A percentile compares a stretch with the other conserved stretches of the same genome.
These are phyloP conservation scores for Blastocystis hominis DNA, from an alignment of 352 stramenopile species.

Conservation along the genomic window DNA sequence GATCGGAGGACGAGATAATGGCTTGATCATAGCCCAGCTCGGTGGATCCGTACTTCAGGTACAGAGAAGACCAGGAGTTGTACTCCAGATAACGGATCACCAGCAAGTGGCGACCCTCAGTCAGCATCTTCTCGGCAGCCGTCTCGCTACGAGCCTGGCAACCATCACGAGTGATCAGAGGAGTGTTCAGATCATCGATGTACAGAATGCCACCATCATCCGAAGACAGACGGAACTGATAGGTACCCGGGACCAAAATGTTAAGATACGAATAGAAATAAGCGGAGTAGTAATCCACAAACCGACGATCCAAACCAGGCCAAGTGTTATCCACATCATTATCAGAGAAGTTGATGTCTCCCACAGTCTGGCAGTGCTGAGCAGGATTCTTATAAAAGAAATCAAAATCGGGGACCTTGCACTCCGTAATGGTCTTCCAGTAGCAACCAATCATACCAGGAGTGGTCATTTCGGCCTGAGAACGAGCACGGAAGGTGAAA, in stretches of 20 bases:
- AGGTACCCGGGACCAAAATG: background rate
- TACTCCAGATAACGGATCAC: slow-evolving; percentile 51
- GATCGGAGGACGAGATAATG: background rate
- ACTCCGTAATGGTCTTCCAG: slow-evolving; percentile 46
- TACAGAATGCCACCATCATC: slow-evolving; percentile 49
- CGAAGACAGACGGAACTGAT: slow-evolving; percentile 45
- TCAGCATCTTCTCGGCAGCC: background rate
- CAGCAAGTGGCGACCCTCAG: slow-evolving; percentile 13
- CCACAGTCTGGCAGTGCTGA: slow-evolving; percentile 27
- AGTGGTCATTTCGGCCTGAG: slow-evolving; percentile 22
- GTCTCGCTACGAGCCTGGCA: background rate
- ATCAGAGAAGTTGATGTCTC: slow-evolving; percentile 40
- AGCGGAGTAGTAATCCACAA: slow-evolving; percentile 53
- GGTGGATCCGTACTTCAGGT: slow-evolving; percentile 11
- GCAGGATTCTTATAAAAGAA: slow-evolving; percentile 56
- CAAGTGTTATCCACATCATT: slow-evolving; percentile 52
- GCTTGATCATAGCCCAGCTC: background rate
- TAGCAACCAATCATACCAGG: slow-evolving; percentile 39
- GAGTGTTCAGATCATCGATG: slow-evolving; percentile 20
- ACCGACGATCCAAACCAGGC: slow-evolving; percentile 52
- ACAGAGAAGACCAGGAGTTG: slow-evolving; percentile 31
- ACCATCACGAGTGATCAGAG: slow-evolving; percentile 26
- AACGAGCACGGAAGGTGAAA: slow-evolving; percentile 33
- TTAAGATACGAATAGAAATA: slow-evolving; percentile 48
- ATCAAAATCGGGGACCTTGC: slow-evolving; percentile 27